Base-by-base conservation (phyloP, 106 monocot species). In the Narthecium ossifragum region DNA sequence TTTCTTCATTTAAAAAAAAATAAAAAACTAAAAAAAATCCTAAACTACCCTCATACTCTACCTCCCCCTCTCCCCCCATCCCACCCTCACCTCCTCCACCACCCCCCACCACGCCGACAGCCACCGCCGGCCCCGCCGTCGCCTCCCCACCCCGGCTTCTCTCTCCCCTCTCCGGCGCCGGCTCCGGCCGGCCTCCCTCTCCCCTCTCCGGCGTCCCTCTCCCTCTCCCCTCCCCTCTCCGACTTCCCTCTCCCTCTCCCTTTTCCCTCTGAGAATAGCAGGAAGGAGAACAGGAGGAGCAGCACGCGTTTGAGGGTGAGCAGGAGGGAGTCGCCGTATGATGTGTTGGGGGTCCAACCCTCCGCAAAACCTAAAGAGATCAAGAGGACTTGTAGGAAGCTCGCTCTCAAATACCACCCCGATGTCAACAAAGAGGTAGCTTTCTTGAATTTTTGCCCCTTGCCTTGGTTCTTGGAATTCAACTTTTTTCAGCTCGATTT, bases 401-500 rank as follows among this genome's bases (percentile, higher is more conserved):
- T 98, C 41, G 98, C 98, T 17, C 98, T 98, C 53, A 86, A 80
- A 57, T 98, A 66, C 78, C 98, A 98, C 60, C 98, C 98, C 3
- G 98, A 98, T 67, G 98, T 98, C 63, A 91, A 98, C 65, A 98
- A 91, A 60, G 79, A 87, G 96, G 96, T 98, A 43, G 28, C n/a
- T 5, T 18, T 15, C 25, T 6, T n/a, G 6, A 18, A 24, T 25
- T 13, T 55, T 67, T 43, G 17, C 43, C 43, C 11, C n/a, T n/a
- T n/a, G n/a, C n/a, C n/a, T n/a, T n/a, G n/a, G n/a, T n/a, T n/a
- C n/a, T n/a, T n/a, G n/a, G n/a, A n/a, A n/a, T n/a, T n/a, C n/a
- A n/a, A n/a, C n/a, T n/a, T n/a, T n/a, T n/a, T n/a, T n/a, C n/a
- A n/a, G n/a, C n/a, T n/a, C n/a, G n/a, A n/a, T n/a, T n/a, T n/a